Percentiles rank a stretch among this genome's conserved stretches.
Evolutionary conservation across 805 yeast species (phyloP).

Genomic region (Wickerhamomyces bisporus): DNA sequence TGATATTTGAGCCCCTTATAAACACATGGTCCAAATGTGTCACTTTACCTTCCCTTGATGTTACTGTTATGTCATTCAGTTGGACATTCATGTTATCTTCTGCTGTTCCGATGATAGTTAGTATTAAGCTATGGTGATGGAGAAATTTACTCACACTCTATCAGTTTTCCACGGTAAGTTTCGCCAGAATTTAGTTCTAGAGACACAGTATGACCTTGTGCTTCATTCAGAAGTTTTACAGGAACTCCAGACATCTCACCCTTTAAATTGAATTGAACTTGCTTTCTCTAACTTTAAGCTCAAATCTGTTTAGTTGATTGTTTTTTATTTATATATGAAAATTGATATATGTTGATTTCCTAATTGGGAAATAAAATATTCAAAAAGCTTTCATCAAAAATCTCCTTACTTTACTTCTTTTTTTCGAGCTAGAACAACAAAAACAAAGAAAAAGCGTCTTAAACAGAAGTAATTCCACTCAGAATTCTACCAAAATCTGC

Average conservation of each 20-base stretch:
- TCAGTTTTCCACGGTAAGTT: slow-evolving; percentile 78
- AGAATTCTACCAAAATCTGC: no score
- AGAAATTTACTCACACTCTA: slow-evolving; percentile 46
- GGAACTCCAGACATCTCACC: slow-evolving; percentile 64
- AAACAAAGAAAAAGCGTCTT: no score
- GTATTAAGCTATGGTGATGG: neutral
- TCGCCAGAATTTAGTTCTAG: slow-evolving; percentile 83
- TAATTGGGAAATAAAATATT: slow-evolving; percentile 3
- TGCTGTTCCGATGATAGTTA: slow-evolving; percentile 3
- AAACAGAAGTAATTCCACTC: no score
- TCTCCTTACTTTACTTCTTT: neutral
- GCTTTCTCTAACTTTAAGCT: no score
- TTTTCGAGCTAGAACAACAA: no score
- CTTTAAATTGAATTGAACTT: no score
- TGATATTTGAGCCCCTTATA: slow-evolving; percentile 85
- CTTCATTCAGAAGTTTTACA: slow-evolving; percentile 78
- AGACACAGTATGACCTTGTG: slow-evolving; percentile 83
- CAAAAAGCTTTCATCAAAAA: neutral
- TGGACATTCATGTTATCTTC: slow-evolving; percentile 96
- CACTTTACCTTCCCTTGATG: slow-evolving; percentile 70
- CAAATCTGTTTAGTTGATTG: no score
- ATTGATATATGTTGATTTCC: slow-evolving; percentile 6
- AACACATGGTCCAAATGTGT: slow-evolving; percentile 79
- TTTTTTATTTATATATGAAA: no score
- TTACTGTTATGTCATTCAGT: slow-evolving; percentile 72